Base-by-base conservation (phyloP, 2,329 filamentous ascomycete species). In the Falciphora oryzae region DNA sequence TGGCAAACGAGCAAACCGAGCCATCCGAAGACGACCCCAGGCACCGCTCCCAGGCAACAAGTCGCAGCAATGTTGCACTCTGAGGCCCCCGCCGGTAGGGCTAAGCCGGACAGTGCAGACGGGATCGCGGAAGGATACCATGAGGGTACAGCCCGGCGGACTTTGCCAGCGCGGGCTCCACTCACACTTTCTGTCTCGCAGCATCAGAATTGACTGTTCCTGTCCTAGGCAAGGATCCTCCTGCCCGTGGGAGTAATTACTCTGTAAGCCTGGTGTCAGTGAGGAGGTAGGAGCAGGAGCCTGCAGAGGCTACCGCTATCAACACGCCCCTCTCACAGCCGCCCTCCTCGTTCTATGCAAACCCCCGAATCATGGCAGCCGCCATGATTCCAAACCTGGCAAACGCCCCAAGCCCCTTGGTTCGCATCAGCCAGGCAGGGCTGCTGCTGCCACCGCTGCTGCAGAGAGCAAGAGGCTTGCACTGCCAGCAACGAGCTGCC, bases 21-120 rank as follows among this genome's bases (percentile, higher is more conserved):
- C 44, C 44, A 14, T 53, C 44, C 44, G 22, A 53, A 53, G 44
- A 11, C 38, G 18, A 53, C 3, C 1, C 44, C 44, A 53, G 22
- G 22, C 18, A 53, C 44, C 5, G 18, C 32, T 29, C 29, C 32
- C 32, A 4, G 4, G 4, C 32, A 2, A 3, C 6, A 53, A 11
- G 32, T 50, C 44, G 58, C 35, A 59, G 59, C 44, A 60, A 44
- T 16, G 28, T 32, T 53, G n/a, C 62, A 62, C 50, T 57, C 62
- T 35, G 61, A 28, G 16, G 7, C 22, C 44, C 44, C 44, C 44
- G 22, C 44, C 22, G 44, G 7, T 53, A 53, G 44, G 44, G 44
- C 44, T 53, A 53, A 4, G 44, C 44, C 22, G 38, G 44, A 62
- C 64, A 57, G 56, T 59, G 59, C 25, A 66, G 62, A 63, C 59